Percentiles rank a stretch among this genome's conserved stretches.
These are phyloP conservation scores for Macaranga tanarius DNA, from an alignment of 441 rosid species.

Conservation along the genomic window DNA sequence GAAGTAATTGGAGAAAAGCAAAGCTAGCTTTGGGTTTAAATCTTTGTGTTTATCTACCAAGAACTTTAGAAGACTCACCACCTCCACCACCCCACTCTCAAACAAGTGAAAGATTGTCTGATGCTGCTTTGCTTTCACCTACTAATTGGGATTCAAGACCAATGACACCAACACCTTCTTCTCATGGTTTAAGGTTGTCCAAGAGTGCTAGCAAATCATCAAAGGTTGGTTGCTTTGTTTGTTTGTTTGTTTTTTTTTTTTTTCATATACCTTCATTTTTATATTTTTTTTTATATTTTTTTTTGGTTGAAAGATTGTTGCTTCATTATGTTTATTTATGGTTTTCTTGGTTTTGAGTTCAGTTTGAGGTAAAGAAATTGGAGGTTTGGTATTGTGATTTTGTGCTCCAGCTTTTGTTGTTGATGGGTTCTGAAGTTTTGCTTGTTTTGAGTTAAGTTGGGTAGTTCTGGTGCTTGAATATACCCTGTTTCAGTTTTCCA, in stretches of 20 bases:
- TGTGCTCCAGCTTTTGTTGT: background rate
- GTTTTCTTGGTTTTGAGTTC: constrained; percentile 25
- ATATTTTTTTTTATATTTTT: background rate
- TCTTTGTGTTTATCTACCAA: constrained; percentile 81
- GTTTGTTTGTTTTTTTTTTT: constrained; percentile 6
- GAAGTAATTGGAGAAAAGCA: constrained; percentile 87
- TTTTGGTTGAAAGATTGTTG: background rate
- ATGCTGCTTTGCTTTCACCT: constrained; percentile 84
- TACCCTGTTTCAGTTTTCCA: background rate
- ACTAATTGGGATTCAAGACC: constrained; percentile 57
- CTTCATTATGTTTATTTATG: background rate
- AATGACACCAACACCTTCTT: constrained; percentile 77
- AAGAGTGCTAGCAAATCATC: constrained; percentile 79
- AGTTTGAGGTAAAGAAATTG: constrained; percentile 14
- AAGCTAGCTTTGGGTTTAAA: constrained; percentile 81
- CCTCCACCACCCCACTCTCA: constrained; percentile 5
- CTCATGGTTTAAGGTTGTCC: constrained; percentile 61
- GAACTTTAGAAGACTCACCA: constrained; percentile 70
- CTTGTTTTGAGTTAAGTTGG: background rate
- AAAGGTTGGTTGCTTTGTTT: constrained; percentile 55
- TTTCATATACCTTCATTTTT: background rate
- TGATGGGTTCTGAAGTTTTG: background rate
- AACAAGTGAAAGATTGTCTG: constrained; percentile 66
- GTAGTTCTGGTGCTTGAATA: background rate
- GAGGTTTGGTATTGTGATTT: constrained; percentile 2